Percentiles rank a stretch among this genome's conserved stretches.
Evolutionary conservation across 192 early-diverging fungal species (phyloP).

Genomic region (Phycomyces blakesleeanus): DNA sequence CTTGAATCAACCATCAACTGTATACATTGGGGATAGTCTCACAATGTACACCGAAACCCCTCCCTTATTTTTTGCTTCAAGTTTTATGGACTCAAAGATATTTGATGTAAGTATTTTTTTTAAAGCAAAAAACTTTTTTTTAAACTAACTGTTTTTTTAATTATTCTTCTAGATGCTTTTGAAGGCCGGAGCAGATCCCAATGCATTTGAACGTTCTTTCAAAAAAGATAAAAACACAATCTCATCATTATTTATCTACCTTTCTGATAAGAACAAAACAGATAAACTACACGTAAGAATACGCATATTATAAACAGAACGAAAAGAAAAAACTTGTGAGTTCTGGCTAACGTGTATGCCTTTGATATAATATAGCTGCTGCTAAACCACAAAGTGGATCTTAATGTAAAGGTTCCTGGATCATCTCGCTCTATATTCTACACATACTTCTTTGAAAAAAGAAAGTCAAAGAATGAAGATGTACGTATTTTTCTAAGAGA

Average conservation of each 20-base stretch:
- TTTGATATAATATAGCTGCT: constrained; percentile 13
- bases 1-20: background rate
- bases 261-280: background rate
- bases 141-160: too few relatives aligned
- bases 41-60: background rate
- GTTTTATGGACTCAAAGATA: background rate
- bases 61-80: background rate
- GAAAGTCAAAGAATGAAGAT: background rate
- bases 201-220: background rate
- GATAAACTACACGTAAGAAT: background rate
- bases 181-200: constrained; percentile 8
- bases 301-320: background rate
- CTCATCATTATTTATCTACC: background rate
- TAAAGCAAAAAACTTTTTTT: too few relatives aligned
- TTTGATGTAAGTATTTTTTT: constrained; percentile 20
- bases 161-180: constrained; percentile 12
- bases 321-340: too few relatives aligned
- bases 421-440: constrained; percentile 21
- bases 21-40: background rate
- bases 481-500: background rate
- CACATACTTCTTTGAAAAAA: constrained; percentile 12
- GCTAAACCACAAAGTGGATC: constrained; percentile 18
- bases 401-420: background rate
- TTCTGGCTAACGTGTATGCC: too few relatives aligned
- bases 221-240: background rate